A percentile compares a stretch with the other conserved stretches of the same genome.
Evolutionary conservation across 140 eudicot species (phyloP).

Genomic region (Senecio squalidus): DNA sequence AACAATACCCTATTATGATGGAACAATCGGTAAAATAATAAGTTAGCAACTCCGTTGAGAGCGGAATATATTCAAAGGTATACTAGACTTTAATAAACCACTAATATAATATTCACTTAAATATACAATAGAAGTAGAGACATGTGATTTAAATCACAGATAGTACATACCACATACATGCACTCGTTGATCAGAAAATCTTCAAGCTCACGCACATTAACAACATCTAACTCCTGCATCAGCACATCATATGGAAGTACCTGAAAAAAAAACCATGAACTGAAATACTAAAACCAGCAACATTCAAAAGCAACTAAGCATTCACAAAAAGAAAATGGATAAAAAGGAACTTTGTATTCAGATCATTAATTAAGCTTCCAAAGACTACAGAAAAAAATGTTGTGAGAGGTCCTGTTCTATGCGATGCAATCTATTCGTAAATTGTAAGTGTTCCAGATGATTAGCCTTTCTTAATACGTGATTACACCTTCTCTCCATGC

Average conservation of each 20-base stretch:
- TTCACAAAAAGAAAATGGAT: not conserved
- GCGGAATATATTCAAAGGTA: not conserved
- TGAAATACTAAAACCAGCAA: not conserved
- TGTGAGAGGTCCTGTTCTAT: no score
- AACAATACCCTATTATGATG: slow-evolving; percentile 67
- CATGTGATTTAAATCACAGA: not conserved
- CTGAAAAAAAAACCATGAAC: slow-evolving; percentile 30
- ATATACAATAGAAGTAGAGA: not conserved
- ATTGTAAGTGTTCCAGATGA: no score
- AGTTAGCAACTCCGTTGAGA: no score
- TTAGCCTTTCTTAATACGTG: no score
- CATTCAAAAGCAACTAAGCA: not conserved
- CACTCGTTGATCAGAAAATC: slow-evolving; percentile 95
- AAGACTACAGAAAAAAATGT: not conserved
- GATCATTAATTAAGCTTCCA: not conserved
- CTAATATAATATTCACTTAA: slow-evolving; percentile 2
- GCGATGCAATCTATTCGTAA: no score
- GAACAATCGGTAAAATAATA: not conserved
- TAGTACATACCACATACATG: slow-evolving; percentile 94
- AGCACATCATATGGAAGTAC: slow-evolving; percentile 76
- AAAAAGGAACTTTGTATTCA: not conserved
- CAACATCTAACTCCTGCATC: slow-evolving; percentile 84
- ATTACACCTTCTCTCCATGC: no score
- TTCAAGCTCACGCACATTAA: slow-evolving; percentile 93
- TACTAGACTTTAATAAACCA: not conserved